These are phyloP conservation scores for Saccharomyces hybrid DNA, from an alignment of 1,139 yeast species.

Conservation along the genomic window DNA sequence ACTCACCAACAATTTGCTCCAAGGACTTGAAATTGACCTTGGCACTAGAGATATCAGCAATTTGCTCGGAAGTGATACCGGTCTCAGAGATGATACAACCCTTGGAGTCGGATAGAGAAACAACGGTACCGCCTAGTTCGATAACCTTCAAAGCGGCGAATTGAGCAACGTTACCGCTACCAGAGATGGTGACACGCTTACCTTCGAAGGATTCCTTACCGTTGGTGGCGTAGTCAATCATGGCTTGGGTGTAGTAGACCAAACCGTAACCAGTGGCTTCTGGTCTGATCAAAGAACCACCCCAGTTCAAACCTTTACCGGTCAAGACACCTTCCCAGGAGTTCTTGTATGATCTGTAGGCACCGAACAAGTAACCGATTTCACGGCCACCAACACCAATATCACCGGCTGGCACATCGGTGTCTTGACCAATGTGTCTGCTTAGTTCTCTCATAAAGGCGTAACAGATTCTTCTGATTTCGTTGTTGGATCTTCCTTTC, in stretches of 20 bases:
- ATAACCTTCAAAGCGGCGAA: conserved; percentile 96
- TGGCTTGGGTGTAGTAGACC: conserved; percentile 93
- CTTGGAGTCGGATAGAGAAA: conserved; percentile 88
- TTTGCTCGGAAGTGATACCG: conserved; percentile 80
- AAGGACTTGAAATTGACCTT: conserved; percentile 76
- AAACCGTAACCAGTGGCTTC: conserved; percentile 99
- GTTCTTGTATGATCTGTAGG: conserved; percentile 87
- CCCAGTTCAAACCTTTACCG: conserved; percentile 97
- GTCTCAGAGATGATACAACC: conserved; percentile 71
- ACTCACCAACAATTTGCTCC: conserved; percentile 56
- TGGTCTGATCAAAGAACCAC: conserved; percentile 97
- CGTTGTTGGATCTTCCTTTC: conserved; percentile 84
- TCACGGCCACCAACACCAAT: conserved; percentile 92
- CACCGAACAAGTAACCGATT: conserved; percentile 91
- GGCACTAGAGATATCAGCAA: conserved; percentile 68
- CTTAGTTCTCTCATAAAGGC: conserved; percentile 93
- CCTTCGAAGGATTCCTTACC: conserved; percentile 87
- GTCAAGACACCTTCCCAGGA: conserved; percentile 95
- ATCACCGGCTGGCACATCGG: conserved; percentile 98
- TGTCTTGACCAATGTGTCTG: conserved; percentile 92
- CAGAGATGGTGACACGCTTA: conserved; percentile 92
- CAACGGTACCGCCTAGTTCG: conserved; percentile 92
- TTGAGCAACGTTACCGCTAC: conserved; percentile 98
- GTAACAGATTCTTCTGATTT: conserved; percentile 93
- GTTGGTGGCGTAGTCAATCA: conserved; percentile 86